Evolutionary conservation across 306 rosid species (phyloP), one percentile per base, ranked within the genome.

Genomic region (Dryas drummondii): DNA sequence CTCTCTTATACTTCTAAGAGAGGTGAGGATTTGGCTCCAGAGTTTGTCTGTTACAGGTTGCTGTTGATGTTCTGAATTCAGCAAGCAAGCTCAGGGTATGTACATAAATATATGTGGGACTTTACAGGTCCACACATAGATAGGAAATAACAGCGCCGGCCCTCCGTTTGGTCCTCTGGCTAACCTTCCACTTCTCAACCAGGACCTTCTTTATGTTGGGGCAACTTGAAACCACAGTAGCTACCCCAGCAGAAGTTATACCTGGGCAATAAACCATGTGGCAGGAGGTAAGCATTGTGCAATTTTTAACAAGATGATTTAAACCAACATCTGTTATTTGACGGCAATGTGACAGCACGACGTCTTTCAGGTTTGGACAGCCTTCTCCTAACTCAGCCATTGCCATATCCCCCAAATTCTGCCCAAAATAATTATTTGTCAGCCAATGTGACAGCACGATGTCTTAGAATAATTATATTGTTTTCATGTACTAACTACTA

Each of bases 151-250:
- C 81, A 5, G 93, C 80, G 83, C 92, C 93, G 0, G 98, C 97
- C 70, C 96, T 86, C n/a, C 97, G 81, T 84, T 85, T 85, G 50
- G 99, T 92, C 76, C 99, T 83, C 69, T 83, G 82, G 78, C 98
- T 94, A 73, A 94, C 99, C 91, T 94, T 94, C 92, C 87, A 87
- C 82, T 92, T 89, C 91, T 94, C 99, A n/a, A 94, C 98, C 19
- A 92, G 86, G 51, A 94, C 87, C 82, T 92, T 94, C 84, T 87
- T 94, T 75, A 94, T 81, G 85, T 87, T 85, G 53, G 90, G 86
- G 63, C 99, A 94, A 52, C 97, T 73, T 9, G 99, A 92, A 65
- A 94, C 96, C 71, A 94, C 88, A 0, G 92, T 87, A 68, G 99
- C 97, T 32, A 94, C 97, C 41, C 98, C 98, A 14, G 86, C 85